These are phyloP conservation scores for Ganoderma boninense DNA, from an alignment of 1,284 basidiomycete species.

Conservation along the genomic window DNA sequence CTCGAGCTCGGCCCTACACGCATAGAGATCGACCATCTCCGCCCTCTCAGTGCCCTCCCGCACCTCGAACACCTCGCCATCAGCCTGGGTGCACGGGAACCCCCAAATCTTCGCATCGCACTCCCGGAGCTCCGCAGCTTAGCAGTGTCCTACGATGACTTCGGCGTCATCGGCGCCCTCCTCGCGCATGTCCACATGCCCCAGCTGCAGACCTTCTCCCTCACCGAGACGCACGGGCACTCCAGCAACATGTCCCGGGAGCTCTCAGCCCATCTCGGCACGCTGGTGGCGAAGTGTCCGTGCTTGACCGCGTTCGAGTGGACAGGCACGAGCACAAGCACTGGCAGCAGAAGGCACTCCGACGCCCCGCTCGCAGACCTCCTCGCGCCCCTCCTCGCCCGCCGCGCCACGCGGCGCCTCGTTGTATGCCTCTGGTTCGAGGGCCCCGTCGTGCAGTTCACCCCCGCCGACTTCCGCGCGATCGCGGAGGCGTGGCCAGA, in stretches of 20 bases:
- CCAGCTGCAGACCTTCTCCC: background rate
- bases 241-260: background rate
- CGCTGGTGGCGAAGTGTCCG: background rate
- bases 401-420: background rate
- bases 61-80: background rate
- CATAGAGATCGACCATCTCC: background rate
- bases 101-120: too few species aligned
- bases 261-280: background rate
- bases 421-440: background rate
- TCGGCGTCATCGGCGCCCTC: background rate
- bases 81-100: background rate
- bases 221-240: background rate
- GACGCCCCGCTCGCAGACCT: background rate
- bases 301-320: background rate
- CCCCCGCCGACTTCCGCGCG: background rate
- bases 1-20: background rate
- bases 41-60: background rate
- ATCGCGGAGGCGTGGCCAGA: background rate
- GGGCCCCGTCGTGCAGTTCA: background rate
- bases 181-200: background rate
- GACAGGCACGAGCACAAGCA: background rate
- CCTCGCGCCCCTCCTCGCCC: background rate
- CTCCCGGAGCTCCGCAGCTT: too few species aligned
- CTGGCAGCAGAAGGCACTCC: background rate
- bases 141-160: background rate